These are phyloP conservation scores for Citrus mangshanensis DNA, from an alignment of 345 rosid species.

Conservation along the genomic window DNA sequence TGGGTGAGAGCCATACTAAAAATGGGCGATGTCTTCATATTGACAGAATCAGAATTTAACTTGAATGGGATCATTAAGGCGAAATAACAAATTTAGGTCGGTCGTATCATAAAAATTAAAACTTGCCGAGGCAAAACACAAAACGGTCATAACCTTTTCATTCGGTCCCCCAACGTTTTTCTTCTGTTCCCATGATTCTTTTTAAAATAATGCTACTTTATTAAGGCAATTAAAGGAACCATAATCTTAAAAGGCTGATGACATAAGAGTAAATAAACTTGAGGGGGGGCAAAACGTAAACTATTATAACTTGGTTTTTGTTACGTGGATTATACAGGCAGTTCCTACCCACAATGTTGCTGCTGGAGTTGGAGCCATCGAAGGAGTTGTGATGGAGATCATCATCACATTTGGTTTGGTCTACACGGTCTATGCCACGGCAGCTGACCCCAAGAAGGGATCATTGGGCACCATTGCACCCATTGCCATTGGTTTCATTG, in stretches of 20 bases:
- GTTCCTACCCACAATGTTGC: constrained; percentile 73
- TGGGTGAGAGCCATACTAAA: no score
- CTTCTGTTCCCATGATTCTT: neutral
- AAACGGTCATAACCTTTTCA: no score
- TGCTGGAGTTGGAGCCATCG: constrained; percentile 68
- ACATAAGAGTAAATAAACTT: no score
- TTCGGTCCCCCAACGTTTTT: neutral
- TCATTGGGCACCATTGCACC: constrained; percentile 87
- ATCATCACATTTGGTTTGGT: constrained; percentile 85
- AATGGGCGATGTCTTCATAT: no score
- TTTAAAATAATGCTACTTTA: neutral
- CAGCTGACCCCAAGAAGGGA: constrained; percentile 95
- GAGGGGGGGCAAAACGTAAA: no score
- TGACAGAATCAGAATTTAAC: no score
- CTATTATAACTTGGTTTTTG: neutral
- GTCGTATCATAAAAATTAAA: no score
- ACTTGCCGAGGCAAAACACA: no score
- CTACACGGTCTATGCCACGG: constrained; percentile 92
- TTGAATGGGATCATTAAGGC: no score
- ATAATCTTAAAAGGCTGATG: no score
- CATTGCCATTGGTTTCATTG: constrained; percentile 87
- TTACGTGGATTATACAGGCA: constrained; percentile 37
- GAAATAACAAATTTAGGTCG: no score
- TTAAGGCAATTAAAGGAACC: no score
- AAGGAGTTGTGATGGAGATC: constrained; percentile 93